These are phyloP conservation scores for Theobroma cacao DNA, from an alignment of 345 rosid genomes.

Conservation along the genomic window DNA sequence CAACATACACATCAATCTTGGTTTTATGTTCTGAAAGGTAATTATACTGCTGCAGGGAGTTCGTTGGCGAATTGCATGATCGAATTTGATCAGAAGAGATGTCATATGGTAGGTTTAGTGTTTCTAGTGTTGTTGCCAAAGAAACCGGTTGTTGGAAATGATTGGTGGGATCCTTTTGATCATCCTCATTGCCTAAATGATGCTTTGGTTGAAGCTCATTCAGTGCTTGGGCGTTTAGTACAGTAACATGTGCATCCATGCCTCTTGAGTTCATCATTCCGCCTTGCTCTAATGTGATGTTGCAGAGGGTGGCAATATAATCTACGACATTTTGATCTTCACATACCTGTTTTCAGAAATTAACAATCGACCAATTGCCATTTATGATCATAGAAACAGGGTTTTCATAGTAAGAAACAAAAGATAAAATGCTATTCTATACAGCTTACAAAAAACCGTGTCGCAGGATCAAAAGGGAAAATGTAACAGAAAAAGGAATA, in stretches of 20 bases:
- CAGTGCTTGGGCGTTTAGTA: conserved; percentile 15
- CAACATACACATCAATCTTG: conserved; percentile 33
- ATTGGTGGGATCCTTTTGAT: conserved; percentile 26
- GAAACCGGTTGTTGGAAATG: conserved; percentile 28
- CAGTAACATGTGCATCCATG: conserved; percentile 26
- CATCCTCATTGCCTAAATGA: background rate
- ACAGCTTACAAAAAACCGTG: no score
- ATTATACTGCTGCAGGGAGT: conserved; percentile 42
- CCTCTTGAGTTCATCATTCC: conserved; percentile 21
- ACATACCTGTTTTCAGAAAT: conserved; percentile 40
- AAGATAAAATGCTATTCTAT: background rate
- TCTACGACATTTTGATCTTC: conserved; percentile 72
- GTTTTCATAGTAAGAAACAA: background rate
- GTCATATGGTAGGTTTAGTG: conserved; percentile 41
- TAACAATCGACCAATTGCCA: background rate
- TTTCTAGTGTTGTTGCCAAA: conserved; percentile 31
- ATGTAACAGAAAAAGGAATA: background rate
- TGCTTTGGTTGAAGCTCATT: conserved; percentile 36
- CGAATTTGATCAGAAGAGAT: conserved; percentile 36
- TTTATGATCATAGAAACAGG: background rate
- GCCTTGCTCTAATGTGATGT: conserved; percentile 44
- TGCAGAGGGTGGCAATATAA: conserved; percentile 57
- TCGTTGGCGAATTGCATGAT: conserved; percentile 33
- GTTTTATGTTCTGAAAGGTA: conserved; percentile 27
- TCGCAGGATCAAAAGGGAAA: no score